Conservation (phyloP, 2,329 filamentous ascomycete species). For the Alternaria burnsii region DNA sequence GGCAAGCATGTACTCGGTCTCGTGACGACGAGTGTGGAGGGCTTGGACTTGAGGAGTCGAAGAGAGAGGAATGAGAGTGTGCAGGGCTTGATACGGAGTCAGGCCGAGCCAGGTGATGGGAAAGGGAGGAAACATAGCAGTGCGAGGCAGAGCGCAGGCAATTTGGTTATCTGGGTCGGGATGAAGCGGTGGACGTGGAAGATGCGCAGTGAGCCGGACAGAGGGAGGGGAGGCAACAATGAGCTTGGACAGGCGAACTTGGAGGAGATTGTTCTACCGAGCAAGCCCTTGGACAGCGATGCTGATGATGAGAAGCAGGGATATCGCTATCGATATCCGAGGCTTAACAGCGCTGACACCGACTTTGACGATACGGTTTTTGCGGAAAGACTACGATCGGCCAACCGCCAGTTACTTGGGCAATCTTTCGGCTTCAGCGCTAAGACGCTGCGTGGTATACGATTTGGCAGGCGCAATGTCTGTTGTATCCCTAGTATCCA, state of each 20-base stretch:
- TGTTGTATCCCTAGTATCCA: too few relatives aligned
- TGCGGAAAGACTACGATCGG: conserved; percentile 25
- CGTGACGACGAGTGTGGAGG: neutral
- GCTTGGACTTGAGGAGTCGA: conserved; percentile 26
- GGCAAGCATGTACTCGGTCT: conserved; percentile 34
- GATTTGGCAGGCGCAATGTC: conserved; percentile 8
- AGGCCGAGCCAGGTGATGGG: conserved; percentile 2
- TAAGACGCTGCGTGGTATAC: conserved; percentile 29
- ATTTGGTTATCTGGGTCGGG: conserved; percentile 3
- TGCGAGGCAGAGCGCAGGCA: neutral
- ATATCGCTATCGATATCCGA: neutral
- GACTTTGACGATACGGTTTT: conserved; percentile 41
- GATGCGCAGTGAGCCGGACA: neutral
- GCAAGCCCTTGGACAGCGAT: neutral
- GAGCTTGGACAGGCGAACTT: neutral
- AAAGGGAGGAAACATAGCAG: neutral
- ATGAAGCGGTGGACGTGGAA: neutral
- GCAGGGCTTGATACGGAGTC: conserved; percentile 23
- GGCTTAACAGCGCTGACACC: neutral
- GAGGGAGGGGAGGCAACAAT: neutral
- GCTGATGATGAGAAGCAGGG: neutral
- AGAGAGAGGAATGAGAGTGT: conserved; percentile 32
- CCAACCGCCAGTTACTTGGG: conserved; percentile 32
- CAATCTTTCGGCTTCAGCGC: conserved; percentile 36
- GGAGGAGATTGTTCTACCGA: neutral